Base-by-base conservation (phyloP, 208 protist species). In the Acanthamoeba healyi region DNA sequence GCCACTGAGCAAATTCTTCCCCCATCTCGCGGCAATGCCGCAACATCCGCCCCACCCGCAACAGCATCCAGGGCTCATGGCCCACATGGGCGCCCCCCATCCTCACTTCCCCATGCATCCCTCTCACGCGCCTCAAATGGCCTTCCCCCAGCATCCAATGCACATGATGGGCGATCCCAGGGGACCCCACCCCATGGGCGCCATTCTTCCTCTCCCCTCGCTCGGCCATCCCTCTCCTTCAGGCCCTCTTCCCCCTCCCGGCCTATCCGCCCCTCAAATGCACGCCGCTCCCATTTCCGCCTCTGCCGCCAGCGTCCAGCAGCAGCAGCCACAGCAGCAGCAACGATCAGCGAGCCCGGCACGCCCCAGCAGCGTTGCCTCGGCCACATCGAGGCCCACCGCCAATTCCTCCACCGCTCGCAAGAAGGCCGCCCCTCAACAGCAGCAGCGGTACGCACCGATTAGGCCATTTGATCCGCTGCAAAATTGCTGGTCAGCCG, bases 1-100 rank as follows among this genome's bases (percentile, higher is more conserved):
- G 40, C 70, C 70, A 49, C 26, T 89, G 40, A 89, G 81, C 81
- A 89, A 89, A 89, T 89, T 89, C 81, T 89, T 89, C 38, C 81
- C 81, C 29, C 81, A 89, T 89, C 54, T 89, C 22, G 81, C 81
- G 29, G n/a, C 38, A 26, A 56, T 89, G 81, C 46, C 40, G 54
- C 51, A 34, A 38, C 81, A 56, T 22, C 81, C 44, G 15, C 46
- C 46, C 29, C 81, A 89, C 34, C 81, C 81, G 12, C 81, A 46
- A 26, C 81, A n/a, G 32, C 81, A 44, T 29, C 29, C 44, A 26
- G 34, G 26, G n/a, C 79, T 44, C n/a, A 24, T 26, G 19, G 22
- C 51, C 17, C 81, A 89, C 36, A n/a, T 54, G n/a, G 44, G 44
- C 24, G 54, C 32, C 29, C 34, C 51, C 10, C 54, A 44, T 38